Conservation (phyloP, 2,329 filamentous ascomycete genomes). For the Seiridium unicorne region DNA sequence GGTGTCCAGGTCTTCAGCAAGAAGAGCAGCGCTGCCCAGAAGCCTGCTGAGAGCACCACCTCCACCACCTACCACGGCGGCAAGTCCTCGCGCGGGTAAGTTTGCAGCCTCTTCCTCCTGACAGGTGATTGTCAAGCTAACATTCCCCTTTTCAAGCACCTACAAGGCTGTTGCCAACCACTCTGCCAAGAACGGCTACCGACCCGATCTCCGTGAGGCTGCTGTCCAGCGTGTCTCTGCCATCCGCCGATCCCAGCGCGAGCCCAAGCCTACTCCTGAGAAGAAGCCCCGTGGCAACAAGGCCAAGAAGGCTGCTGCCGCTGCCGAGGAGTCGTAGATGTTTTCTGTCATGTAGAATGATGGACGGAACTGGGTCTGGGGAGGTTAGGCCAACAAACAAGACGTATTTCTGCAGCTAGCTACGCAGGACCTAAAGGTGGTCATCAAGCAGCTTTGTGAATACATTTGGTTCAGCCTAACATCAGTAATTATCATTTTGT, state of each 20-base stretch:
- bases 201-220: constrained; percentile 69
- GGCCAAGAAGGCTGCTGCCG: constrained; percentile 71
- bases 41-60: constrained; percentile 67
- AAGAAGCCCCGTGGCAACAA: constrained; percentile 77
- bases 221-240: constrained; percentile 87
- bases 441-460: not conserved
- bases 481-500: not conserved
- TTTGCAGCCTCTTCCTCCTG: constrained; percentile 18
- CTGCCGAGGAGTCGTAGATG: constrained; percentile 35
- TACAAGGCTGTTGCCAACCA: constrained; percentile 85
- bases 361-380: constrained; percentile 1
- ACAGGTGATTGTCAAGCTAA: constrained; percentile 4
- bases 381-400: not conserved
- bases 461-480: constrained; percentile 1
- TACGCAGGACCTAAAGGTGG: not conserved
- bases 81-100: constrained; percentile 79
- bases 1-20: constrained; percentile 81
- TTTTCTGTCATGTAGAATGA: constrained; percentile 5
- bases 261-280: constrained; percentile 73
- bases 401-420: constrained; percentile 4
- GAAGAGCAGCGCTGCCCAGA: constrained; percentile 70
- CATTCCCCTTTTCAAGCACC: constrained; percentile 54
- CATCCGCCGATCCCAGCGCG: constrained; percentile 75
- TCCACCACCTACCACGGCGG: constrained; percentile 68
- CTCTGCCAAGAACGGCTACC: constrained; percentile 84